Evolutionary conservation across 2,329 filamentous ascomycete species (phyloP).

Genomic region (Fusarium sp.): DNA sequence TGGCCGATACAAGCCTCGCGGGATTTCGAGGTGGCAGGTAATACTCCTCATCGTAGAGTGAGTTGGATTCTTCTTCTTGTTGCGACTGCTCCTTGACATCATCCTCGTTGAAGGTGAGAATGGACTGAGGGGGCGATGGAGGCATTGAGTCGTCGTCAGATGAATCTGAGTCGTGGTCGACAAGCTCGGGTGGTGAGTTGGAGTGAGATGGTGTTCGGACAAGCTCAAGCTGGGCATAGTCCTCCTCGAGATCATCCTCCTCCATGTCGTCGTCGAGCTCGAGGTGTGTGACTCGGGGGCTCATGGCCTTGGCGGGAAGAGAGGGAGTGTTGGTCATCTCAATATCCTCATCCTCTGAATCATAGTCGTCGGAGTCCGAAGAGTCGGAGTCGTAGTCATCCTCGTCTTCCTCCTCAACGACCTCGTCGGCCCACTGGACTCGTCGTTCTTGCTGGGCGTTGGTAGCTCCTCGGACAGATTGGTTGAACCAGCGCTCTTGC

Average conservation of each 20-base stretch:
- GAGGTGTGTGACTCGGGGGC: constrained; percentile 51
- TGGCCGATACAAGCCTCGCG: constrained; percentile 63
- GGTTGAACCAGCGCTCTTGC: constrained; percentile 98
- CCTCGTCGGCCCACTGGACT: constrained; percentile 87
- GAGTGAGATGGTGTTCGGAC: constrained; percentile 76
- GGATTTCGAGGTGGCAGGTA: constrained; percentile 65
- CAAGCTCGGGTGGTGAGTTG: constrained; percentile 75
- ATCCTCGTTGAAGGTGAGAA: constrained; percentile 71
- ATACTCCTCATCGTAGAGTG: constrained; percentile 64
- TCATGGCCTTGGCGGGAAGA: constrained; percentile 56
- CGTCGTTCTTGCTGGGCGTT: constrained; percentile 70
- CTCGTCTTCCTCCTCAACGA: constrained; percentile 78
- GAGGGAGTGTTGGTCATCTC: constrained; percentile 62
- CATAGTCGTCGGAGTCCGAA: constrained; percentile 62
- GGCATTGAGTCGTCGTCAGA: constrained; percentile 82
- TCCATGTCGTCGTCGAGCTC: constrained; percentile 58
- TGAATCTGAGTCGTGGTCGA: constrained; percentile 75
- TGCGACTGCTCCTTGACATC: constrained; percentile 57
- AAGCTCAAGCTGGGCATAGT: constrained; percentile 73
- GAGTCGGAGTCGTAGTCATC: constrained; percentile 76
- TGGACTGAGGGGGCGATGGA: constrained; percentile 71
- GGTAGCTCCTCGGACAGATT: constrained; percentile 83
- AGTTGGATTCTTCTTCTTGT: constrained; percentile 52
- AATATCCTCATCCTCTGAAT: constrained; percentile 67
- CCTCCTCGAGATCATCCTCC: constrained; percentile 69